These are phyloP conservation scores for Suillus tomentosus DNA, from an alignment of 768 basidiomycete genomes.

Conservation along the genomic window DNA sequence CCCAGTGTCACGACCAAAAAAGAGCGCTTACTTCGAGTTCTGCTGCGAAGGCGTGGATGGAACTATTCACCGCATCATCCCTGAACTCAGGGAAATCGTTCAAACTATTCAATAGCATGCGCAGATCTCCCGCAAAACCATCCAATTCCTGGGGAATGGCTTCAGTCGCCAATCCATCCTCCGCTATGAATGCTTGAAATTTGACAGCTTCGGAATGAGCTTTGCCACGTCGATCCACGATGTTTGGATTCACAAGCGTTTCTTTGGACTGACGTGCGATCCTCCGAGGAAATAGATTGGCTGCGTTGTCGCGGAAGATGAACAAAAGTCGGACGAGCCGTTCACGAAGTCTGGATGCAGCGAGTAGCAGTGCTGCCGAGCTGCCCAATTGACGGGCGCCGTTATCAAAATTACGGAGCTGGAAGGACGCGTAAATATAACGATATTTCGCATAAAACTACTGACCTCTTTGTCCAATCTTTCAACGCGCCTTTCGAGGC, in stretches of 20 bases:
- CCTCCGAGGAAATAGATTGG: slow-evolving; percentile 46
- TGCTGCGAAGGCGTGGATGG: slow-evolving; percentile 40
- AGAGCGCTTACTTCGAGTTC: slow-evolving; percentile 39
- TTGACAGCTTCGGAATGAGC: slow-evolving; percentile 25
- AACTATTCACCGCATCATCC: slow-evolving; percentile 43
- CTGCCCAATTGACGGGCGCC: slow-evolving; percentile 47
- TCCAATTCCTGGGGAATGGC: slow-evolving; percentile 42
- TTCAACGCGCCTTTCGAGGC: slow-evolving; percentile 33
- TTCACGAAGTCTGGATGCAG: slow-evolving; percentile 43
- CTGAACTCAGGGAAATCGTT: slow-evolving; percentile 50
- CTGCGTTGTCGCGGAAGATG: slow-evolving; percentile 48
- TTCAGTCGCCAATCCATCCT: slow-evolving; percentile 41
- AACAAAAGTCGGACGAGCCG: slow-evolving; percentile 43
- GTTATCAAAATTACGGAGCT: slow-evolving; percentile 47
- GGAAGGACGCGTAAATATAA: slow-evolving; percentile 5
- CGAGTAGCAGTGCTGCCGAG: slow-evolving; percentile 47
- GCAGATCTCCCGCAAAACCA: slow-evolving; percentile 41
- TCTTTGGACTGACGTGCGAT: slow-evolving; percentile 34
- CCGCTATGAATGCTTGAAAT: slow-evolving; percentile 30
- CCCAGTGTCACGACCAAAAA: not conserved
- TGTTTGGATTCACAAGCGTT: slow-evolving; percentile 27
- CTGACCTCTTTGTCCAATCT: slow-evolving; percentile 43
- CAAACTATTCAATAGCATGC: slow-evolving; percentile 42
- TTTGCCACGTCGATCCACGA: slow-evolving; percentile 21
- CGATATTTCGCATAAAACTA: not conserved